Evolutionary conservation across 805 yeast genomes (phyloP), one percentile per base, ranked within the genome.

Genomic region (Metschnikowia anglica): DNA sequence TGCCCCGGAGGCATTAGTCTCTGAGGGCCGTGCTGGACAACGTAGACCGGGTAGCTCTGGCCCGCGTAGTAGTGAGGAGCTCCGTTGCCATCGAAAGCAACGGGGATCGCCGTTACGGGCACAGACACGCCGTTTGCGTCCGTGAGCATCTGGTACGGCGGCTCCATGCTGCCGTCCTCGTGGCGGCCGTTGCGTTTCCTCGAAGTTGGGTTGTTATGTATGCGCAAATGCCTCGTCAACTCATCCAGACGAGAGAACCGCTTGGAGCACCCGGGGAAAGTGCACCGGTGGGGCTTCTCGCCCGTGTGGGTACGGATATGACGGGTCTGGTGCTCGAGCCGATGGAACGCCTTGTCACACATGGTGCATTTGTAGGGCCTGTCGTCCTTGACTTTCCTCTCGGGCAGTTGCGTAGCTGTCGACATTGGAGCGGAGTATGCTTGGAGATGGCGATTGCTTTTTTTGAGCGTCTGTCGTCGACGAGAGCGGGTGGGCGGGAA

Each of bases 301-400:
- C 97, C 97, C 0, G 97, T 88, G 66, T 88, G 96, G 8, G 96
- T 88, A 44, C 96, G 73, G 53, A 89, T 84, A 61, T 88, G 97
- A 52, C 97, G 76, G 10, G 95, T 88, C 60, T 87, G 95, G 62
- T 88, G 97, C 62, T 88, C 97, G 36, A 88, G 69, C 47, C 96
- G 74, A 62, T 87, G 91, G 61, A 88, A 88, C 8, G 95, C 88
- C 66, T 88, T 86, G 38, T 79, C 81, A 63, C 97, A 88, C 55
- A 85, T 72, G 16, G 90, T 83, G 58, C 97, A 88, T 55, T 81
- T 80, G 71, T 85, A 89, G 2, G 96, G 97, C 50, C 95, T 67
- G 26, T 63, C 69, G 19, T 51, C 56, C 31, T 50, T 48, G 25
- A 40, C 24, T 42, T 49, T 51, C 26, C 36, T 34, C 25, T 29